Conservation (phyloP, 2,329 filamentous ascomycete species). For the Claviceps fusiformis region DNA sequence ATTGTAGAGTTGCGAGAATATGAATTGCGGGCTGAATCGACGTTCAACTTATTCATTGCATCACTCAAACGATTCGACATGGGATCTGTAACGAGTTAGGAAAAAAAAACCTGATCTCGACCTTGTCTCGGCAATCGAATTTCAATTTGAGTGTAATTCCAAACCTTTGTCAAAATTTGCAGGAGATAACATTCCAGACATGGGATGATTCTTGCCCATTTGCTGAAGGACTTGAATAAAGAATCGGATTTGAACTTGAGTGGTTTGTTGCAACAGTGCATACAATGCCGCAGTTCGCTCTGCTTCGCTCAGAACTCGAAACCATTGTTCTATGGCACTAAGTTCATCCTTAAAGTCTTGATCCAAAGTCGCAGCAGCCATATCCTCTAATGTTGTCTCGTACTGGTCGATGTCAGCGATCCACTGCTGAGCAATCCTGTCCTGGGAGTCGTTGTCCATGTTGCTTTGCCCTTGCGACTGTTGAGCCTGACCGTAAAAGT, state of each 20-base stretch:
- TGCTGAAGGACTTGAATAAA: constrained; percentile 98
- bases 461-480: constrained; percentile 53
- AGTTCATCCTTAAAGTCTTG: constrained; percentile 99
- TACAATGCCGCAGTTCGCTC: constrained; percentile 93
- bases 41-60: constrained; percentile 89
- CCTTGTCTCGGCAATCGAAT: background rate
- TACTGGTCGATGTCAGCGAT: constrained; percentile 98
- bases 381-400: constrained; percentile 96
- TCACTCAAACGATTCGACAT: constrained; percentile 95
- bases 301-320: constrained; percentile 89
- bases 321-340: constrained; percentile 99
- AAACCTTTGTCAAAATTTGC: constrained; percentile 93
- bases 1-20: constrained; percentile 69
- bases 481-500: constrained; percentile 75
- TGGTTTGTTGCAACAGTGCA: constrained; percentile 92
- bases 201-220: constrained; percentile 96
- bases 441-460: constrained; percentile 66
- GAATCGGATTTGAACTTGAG: constrained; percentile 96
- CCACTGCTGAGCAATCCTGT: constrained; percentile 95
- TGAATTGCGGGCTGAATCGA: constrained; percentile 77
- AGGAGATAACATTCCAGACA: constrained; percentile 89
- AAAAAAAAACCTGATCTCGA: constrained; percentile 6
- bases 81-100: constrained; percentile 48
- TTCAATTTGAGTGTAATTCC: constrained; percentile 9
- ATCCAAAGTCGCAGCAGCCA: constrained; percentile 96